Conservation (phyloP, 106 monocot genomes). For the Cymbidium sinense region DNA sequence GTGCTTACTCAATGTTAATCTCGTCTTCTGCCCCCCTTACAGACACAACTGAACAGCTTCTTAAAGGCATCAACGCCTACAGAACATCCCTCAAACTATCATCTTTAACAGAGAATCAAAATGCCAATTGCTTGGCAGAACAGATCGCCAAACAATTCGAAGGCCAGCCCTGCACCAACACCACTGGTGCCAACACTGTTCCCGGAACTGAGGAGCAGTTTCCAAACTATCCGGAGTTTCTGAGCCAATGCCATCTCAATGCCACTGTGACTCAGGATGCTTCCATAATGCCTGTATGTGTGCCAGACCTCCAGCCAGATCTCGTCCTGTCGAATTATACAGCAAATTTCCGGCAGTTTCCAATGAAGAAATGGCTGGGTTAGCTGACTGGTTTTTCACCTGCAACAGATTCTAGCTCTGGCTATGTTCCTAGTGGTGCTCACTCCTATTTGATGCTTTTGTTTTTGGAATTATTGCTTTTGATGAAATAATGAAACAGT, state of each 20-base stretch:
- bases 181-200: constrained; percentile 67
- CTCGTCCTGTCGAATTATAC: constrained; percentile 79
- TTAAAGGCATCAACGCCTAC: constrained; percentile 76
- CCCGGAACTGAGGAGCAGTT: constrained; percentile 73
- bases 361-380: constrained; percentile 57
- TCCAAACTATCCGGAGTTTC: constrained; percentile 53
- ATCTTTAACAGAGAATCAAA: constrained; percentile 46
- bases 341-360: constrained; percentile 45
- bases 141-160: constrained; percentile 67
- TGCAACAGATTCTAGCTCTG: constrained; percentile 8
- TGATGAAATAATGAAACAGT: background rate
- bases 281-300: constrained; percentile 67
- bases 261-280: constrained; percentile 63
- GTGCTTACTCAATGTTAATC: background rate
- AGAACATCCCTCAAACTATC: constrained; percentile 71
- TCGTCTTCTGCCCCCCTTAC: background rate
- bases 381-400: constrained; percentile 41
- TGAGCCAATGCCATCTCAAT: constrained; percentile 61
- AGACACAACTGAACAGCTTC: constrained; percentile 55
- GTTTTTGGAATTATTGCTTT: constrained; percentile 23
- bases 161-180: constrained; percentile 64
- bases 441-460: constrained; percentile 14
- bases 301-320: constrained; percentile 39
- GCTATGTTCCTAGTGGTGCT: constrained; percentile 7
- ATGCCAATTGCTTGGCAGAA: constrained; percentile 74